A percentile compares a stretch with the other conserved stretches of the same genome.
Evolutionary conservation across 2,329 filamentous ascomycete species (phyloP).

Genomic region (Paecilomyces dactylethromorphus): DNA sequence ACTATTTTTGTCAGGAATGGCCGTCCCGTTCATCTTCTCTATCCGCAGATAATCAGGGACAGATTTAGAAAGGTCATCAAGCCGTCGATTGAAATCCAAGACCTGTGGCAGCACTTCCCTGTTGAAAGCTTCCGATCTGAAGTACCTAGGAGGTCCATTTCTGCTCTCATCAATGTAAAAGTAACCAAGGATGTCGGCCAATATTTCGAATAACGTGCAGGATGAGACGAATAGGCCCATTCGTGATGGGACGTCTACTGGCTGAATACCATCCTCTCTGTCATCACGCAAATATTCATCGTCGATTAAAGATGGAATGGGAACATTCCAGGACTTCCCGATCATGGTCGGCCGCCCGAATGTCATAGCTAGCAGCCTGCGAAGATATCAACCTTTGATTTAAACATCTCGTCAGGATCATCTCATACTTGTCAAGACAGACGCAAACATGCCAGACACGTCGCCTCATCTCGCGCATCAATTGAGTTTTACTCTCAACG

Average conservation of each 20-base stretch:
- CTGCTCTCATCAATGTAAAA: neutral
- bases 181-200: neutral
- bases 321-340: neutral
- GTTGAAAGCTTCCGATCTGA: neutral
- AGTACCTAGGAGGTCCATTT: neutral
- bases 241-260: neutral
- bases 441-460: neutral
- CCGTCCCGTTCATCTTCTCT: neutral
- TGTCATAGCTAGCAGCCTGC: neutral
- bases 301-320: neutral
- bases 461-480: neutral
- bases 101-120: neutral
- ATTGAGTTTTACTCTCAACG: neutral
- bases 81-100: neutral
- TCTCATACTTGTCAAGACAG: neutral
- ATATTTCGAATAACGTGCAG: neutral
- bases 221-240: neutral
- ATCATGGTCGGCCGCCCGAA: neutral
- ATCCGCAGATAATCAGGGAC: neutral
- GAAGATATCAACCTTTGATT: neutral
- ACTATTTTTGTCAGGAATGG: neutral
- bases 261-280: neutral
- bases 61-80: neutral
- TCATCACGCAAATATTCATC: neutral
- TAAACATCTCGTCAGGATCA: neutral